Percentiles rank a stretch among this genome's conserved stretches.
Conservation (phyloP, 1,139 yeast species). For the Pichia inconspicua region DNA sequence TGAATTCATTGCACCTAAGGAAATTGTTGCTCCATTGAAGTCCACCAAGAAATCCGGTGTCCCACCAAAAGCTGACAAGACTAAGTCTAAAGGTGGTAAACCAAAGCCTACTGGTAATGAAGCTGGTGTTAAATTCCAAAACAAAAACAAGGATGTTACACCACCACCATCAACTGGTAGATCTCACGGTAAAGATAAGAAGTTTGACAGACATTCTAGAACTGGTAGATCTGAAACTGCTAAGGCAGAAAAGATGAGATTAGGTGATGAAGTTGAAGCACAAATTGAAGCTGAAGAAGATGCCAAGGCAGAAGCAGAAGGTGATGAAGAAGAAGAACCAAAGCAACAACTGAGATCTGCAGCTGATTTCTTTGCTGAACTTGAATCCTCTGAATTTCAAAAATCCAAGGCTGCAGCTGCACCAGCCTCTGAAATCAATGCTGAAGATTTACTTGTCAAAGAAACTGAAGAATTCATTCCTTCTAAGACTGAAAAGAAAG, state of each 20-base stretch:
- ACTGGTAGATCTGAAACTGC: conserved; percentile 75
- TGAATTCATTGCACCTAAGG: conserved; percentile 42
- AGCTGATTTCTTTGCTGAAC: conserved; percentile 66
- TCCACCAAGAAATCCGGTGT: conserved; percentile 85
- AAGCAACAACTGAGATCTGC: conserved; percentile 45
- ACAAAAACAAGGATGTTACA: conserved; percentile 60
- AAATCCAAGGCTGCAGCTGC: conserved; percentile 47
- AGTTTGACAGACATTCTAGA: conserved; percentile 81
- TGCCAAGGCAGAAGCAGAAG: conserved; percentile 44
- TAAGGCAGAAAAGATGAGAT: conserved; percentile 80
- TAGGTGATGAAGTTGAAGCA: conserved; percentile 68
- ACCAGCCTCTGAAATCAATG: conserved; percentile 53
- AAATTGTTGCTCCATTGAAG: conserved; percentile 73
- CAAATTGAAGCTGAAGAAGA: conserved; percentile 59
- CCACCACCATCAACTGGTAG: conserved; percentile 46
- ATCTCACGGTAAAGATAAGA: conserved; percentile 41
- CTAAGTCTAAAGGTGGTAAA: conserved; percentile 69
- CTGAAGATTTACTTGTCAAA: conserved; percentile 52
- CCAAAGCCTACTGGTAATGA: conserved; percentile 66
- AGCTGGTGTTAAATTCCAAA: conserved; percentile 74
- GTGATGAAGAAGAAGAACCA: conserved; percentile 33
- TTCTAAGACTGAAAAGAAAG: conserved; percentile 51
- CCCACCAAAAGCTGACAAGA: conserved; percentile 71
- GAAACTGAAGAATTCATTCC: conserved; percentile 49
- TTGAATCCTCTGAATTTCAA: conserved; percentile 27